Evolutionary conservation across 1,284 basidiomycete genomes (phyloP).

Genomic region (Moniliophthora roreri): DNA sequence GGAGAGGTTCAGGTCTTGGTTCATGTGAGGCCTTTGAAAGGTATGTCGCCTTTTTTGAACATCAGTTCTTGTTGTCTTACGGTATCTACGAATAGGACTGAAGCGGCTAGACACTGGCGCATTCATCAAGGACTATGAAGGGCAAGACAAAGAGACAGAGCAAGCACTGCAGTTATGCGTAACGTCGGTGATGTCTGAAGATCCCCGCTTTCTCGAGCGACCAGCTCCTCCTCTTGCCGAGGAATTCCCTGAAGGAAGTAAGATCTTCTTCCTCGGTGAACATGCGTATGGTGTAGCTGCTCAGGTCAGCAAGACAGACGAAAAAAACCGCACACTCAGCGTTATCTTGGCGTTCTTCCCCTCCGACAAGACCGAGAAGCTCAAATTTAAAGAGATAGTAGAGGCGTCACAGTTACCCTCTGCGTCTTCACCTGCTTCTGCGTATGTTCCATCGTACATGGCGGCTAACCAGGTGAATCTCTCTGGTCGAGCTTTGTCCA

Average conservation of each 20-base stretch:
- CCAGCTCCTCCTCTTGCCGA: slow-evolving; percentile 80
- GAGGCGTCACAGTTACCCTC: slow-evolving; percentile 39
- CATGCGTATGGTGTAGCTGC: slow-evolving; percentile 95
- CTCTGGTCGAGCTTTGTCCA: slow-evolving; percentile 76
- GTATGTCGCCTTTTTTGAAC: slow-evolving; percentile 36
- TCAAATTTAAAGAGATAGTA: slow-evolving; percentile 74
- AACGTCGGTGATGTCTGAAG: slow-evolving; percentile 78
- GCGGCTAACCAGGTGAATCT: slow-evolving; percentile 73
- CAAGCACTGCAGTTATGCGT: slow-evolving; percentile 87
- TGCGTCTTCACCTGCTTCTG: slow-evolving; percentile 29
- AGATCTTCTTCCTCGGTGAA: slow-evolving; percentile 94
- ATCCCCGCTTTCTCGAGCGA: slow-evolving; percentile 85
- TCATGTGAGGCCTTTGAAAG: slow-evolving; percentile 87
- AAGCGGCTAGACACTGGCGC: slow-evolving; percentile 88
- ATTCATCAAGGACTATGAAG: slow-evolving; percentile 94
- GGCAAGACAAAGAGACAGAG: slow-evolving; percentile 76
- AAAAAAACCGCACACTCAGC: slow-evolving; percentile 67
- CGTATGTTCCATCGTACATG: slow-evolving; percentile 78
- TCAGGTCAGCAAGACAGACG: slow-evolving; percentile 64
- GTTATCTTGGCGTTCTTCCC: slow-evolving; percentile 88
- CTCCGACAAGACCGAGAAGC: slow-evolving; percentile 75
- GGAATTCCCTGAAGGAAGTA: slow-evolving; percentile 89
- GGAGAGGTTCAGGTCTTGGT: slow-evolving; percentile 80
- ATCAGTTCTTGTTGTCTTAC: not conserved
- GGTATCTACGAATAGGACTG: slow-evolving; percentile 58